A percentile compares a stretch with the other conserved stretches of the same genome.
Conservation (phyloP, 1,139 yeast genomes). For the Suhomyces guaymorum region DNA sequence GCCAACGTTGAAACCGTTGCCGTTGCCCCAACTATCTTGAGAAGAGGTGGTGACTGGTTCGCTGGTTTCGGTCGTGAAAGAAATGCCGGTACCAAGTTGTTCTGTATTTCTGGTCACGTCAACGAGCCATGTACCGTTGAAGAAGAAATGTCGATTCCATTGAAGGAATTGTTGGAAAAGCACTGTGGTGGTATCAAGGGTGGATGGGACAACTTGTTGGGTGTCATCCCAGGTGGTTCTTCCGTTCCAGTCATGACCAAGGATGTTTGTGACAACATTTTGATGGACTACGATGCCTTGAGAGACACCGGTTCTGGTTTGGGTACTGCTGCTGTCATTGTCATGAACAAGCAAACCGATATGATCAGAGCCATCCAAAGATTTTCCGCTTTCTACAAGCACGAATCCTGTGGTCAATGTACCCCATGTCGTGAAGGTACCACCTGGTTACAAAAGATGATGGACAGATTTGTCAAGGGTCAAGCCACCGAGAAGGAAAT, state of each 20-base stretch:
- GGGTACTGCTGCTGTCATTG: conserved; percentile 91
- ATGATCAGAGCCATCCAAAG: conserved; percentile 83
- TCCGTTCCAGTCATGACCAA: conserved; percentile 81
- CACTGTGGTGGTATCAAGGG: conserved; percentile 91
- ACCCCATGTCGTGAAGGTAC: conserved; percentile 96
- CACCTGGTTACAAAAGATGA: conserved; percentile 77
- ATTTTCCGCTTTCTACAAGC: conserved; percentile 78
- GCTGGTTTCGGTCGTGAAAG: conserved; percentile 80
- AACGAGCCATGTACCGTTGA: conserved; percentile 91
- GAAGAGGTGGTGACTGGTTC: conserved; percentile 90
- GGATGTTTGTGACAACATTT: conserved; percentile 61
- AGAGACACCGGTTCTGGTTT: conserved; percentile 83
- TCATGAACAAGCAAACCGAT: conserved; percentile 83
- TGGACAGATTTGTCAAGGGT: conserved; percentile 77
- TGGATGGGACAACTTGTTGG: conserved; percentile 87
- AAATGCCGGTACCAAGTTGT: conserved; percentile 77
- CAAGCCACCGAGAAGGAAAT: conserved; percentile 80
- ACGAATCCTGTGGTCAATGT: conserved; percentile 92
- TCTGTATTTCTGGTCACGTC: conserved; percentile 86
- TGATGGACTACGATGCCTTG: conserved; percentile 86
- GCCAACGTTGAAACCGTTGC: conserved; percentile 89
- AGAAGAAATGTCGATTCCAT: conserved; percentile 89
- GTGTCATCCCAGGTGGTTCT: conserved; percentile 86
- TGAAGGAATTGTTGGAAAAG: conserved; percentile 75
- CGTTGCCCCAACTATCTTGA: conserved; percentile 82